Percentiles rank a stretch among this genome's conserved stretches.
Conservation (phyloP, 1,139 yeast species). For the Suhomyces panamericanus region DNA sequence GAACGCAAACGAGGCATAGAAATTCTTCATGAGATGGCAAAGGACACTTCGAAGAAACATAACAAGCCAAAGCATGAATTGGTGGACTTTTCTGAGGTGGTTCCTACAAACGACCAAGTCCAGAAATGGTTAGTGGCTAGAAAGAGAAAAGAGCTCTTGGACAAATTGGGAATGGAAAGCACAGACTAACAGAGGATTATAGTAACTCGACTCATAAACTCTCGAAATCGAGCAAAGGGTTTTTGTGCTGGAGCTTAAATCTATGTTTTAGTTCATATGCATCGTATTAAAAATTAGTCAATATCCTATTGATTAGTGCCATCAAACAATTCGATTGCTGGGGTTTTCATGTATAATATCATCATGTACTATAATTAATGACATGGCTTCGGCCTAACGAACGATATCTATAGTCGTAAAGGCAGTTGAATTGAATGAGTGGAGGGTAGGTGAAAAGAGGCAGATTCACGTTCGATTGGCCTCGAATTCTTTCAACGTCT, state of each 20-base stretch:
- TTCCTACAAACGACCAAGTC: constrained; percentile 45
- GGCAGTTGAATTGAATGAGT: neutral
- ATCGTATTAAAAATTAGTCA: neutral
- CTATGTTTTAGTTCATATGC: neutral
- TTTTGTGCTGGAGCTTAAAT: neutral
- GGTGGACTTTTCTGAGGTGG: constrained; percentile 23
- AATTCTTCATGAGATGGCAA: constrained; percentile 14
- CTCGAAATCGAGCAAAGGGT: neutral
- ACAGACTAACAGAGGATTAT: no score
- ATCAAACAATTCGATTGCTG: neutral
- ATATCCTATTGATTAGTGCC: neutral
- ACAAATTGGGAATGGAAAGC: constrained; percentile 23
- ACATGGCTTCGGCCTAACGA: neutral
- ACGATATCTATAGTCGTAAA: neutral
- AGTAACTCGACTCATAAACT: neutral
- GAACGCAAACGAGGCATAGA: constrained; percentile 26
- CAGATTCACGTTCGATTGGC: neutral
- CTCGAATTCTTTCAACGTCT: constrained; percentile 1
- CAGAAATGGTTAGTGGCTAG: constrained; percentile 48
- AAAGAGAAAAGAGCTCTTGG: constrained; percentile 44
- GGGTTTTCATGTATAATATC: neutral
- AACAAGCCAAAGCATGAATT: constrained; percentile 1
- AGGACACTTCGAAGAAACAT: neutral
- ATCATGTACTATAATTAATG: neutral
- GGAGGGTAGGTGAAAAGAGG: neutral